Evolutionary conservation across 2,329 filamentous ascomycete genomes (phyloP).

Genomic region (Colletotrichum sp.): DNA sequence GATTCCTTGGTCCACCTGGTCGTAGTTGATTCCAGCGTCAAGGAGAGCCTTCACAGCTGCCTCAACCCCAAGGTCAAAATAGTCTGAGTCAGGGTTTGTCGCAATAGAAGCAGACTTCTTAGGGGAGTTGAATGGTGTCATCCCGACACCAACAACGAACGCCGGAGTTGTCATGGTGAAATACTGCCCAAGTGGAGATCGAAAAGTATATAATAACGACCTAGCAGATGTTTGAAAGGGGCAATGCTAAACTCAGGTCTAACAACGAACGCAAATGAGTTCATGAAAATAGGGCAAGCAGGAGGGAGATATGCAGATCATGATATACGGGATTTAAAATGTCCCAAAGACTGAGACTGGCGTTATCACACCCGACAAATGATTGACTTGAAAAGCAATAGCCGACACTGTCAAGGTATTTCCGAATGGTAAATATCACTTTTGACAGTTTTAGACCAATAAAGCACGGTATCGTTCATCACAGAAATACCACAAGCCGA

Average conservation of each 20-base stretch:
- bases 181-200: neutral
- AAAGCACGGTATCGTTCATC: neutral
- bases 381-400: neutral
- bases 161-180: neutral
- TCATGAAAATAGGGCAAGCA: neutral
- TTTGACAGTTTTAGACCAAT: neutral
- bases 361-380: neutral
- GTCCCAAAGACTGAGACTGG: neutral
- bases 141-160: neutral
- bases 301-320: neutral
- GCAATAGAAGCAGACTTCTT: neutral
- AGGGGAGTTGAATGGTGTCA: neutral
- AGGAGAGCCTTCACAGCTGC: neutral
- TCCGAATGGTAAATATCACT: neutral
- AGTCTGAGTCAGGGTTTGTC: neutral
- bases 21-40: neutral
- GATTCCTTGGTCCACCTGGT: neutral
- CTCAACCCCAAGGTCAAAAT: neutral
- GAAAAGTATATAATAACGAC: neutral
- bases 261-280: neutral
- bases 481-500: neutral
- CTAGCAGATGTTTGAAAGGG: neutral
- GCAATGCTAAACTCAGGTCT: neutral
- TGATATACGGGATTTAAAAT: neutral
- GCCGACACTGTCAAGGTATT: neutral